Conservation (phyloP, 371 early-diverging fungal genomes). For the Massospora cicadina region DNA sequence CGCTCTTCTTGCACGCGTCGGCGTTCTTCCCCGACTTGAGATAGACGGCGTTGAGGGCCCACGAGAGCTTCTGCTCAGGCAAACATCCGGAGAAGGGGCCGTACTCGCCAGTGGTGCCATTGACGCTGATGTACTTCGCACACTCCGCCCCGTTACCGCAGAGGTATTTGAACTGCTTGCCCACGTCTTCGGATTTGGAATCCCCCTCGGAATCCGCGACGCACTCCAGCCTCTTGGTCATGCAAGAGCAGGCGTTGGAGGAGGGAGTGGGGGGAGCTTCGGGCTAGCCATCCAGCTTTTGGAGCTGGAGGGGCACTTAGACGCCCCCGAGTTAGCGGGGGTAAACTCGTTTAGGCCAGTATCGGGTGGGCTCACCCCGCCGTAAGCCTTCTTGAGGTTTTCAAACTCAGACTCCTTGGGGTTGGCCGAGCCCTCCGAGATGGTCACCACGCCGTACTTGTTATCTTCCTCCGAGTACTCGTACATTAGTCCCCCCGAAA, state of each 20-base stretch:
- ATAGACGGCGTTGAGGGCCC: constrained; percentile 20
- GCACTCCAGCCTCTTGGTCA: constrained; percentile 9
- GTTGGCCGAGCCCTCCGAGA: constrained; percentile 20
- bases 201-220: constrained; percentile 19
- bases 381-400: constrained; percentile 3
- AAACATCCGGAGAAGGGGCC: constrained; percentile 33
- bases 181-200: constrained; percentile 22
- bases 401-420: constrained; percentile 6
- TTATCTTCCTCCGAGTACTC: constrained; percentile 66
- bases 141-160: constrained; percentile 6
- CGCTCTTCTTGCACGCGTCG: constrained; percentile 15
- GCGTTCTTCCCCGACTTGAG: constrained; percentile 15
- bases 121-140: constrained; percentile 17
- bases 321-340: not conserved
- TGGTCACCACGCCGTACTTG: constrained; percentile 53
- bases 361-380: not conserved
- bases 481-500: constrained; percentile 65
- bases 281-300: constrained; percentile 36
- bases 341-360: not conserved
- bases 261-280: constrained; percentile 52
- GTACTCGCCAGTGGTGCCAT: constrained; percentile 31
- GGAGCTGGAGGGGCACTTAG: constrained; percentile 30
- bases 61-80: constrained; percentile 26
- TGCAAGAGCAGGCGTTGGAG: constrained; percentile 28
- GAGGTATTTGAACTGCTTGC: constrained; percentile 17